Percentiles rank a stretch among this genome's conserved stretches.
Conservation (phyloP, 208 protist genomes). For the Endotrypanum monterogeii region DNA sequence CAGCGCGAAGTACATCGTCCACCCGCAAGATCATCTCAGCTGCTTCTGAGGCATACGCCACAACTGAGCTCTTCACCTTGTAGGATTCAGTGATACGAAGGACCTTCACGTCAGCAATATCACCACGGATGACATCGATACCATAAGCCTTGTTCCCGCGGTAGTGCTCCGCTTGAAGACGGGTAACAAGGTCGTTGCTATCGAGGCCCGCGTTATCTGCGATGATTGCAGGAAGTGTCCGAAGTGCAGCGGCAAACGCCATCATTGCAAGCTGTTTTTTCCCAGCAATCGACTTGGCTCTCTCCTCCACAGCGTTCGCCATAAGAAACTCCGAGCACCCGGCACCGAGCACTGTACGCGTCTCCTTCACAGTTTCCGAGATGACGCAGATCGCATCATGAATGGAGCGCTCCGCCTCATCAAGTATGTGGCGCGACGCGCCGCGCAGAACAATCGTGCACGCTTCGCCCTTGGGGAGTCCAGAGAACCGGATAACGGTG, state of each 20-base stretch:
- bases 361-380: constrained; percentile 96
- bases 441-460: constrained; percentile 99
- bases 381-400: constrained; percentile 99
- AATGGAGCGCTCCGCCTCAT: constrained; percentile 99
- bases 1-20: constrained; percentile 97
- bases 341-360: constrained; percentile 96
- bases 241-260: constrained; percentile 97
- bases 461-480: constrained; percentile 94
- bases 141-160: constrained; percentile 69
- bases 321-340: constrained; percentile 99
- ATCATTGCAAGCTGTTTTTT: constrained; percentile 93
- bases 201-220: constrained; percentile 98
- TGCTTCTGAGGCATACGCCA: constrained; percentile 97
- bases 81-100: constrained; percentile 98
- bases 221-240: constrained; percentile 96
- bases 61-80: constrained; percentile 97
- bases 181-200: constrained; percentile 96
- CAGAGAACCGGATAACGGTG: constrained; percentile 98
- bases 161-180: constrained; percentile 89
- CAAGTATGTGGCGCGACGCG: constrained; percentile 98
- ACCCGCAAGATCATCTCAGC: constrained; percentile 99
- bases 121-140: constrained; percentile 96
- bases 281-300: constrained; percentile 82
- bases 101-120: constrained; percentile 93
- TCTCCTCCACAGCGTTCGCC: constrained; percentile 97